Base-by-base conservation (phyloP, 345 rosid species). In the Zanthoxylum bungeanum region DNA sequence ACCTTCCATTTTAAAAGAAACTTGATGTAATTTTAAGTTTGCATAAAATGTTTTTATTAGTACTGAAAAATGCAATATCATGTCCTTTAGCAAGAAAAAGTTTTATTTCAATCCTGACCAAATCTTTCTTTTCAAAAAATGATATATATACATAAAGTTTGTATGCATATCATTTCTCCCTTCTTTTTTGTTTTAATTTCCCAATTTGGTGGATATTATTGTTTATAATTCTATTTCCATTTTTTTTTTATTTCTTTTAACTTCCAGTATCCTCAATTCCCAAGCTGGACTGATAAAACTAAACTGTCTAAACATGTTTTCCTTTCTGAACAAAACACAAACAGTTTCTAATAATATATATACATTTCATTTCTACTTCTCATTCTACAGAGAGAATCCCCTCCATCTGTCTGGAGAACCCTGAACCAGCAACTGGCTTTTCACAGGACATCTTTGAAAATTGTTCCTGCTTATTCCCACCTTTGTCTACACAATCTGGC, bases 401-500 rank as follows among this genome's bases (percentile, higher is more conserved):
- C 67, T 71, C 73, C 51, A 75, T 74, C 44, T 74, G 75, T 79
- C 82, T 66, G 73, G 51, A 76, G 76, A 84, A 70, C 65, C 81
- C 80, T 72, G 71, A 60, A 30, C 14, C 60, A 11, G 52, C 47
- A 17, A 7, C 72, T 0, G 44, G 60, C 19, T 49, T 66, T 70
- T 53, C 69, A 40, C 80, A 76, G 74, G 86, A 78, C 59, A 70
- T 57, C 81, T 83, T 77, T 68, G 82, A 82, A 75, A 79, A 47
- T 59, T 84, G 81, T 71, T 79, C 84, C 85, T 68, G 77, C 85
- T 49, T 68, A 63, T 66, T 66, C 62, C 66, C 31, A 42, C 51
- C 79, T 78, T 30, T 47, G 5, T 66, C 73, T 34, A 65, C 66
- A 12, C 40, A 72, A 53, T 59, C 60, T 57, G 6, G 11, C 25